Evolutionary conservation across 1,139 yeast species (phyloP), one percentile per base, ranked within the genome.

Genomic region (Magnusiomyces ingens): DNA sequence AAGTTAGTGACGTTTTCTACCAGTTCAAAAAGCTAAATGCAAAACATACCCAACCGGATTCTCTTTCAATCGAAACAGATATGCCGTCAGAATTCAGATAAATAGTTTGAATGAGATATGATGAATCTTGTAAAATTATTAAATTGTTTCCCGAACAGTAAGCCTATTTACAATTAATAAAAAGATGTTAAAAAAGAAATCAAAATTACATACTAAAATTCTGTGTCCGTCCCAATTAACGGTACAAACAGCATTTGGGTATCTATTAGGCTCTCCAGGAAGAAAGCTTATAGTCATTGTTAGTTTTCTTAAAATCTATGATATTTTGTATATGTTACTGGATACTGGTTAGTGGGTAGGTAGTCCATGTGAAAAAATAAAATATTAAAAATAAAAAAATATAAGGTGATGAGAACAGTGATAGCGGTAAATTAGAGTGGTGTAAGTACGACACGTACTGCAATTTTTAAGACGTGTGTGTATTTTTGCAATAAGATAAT

Each of bases 61-160:
- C 59, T 1, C 74, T 62, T 62, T 86, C 83, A 48, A 90, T 75
- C 54, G 81, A 84, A 4, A 89, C 80, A 0, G 88, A 81, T 13
- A 65, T 63, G 6, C 94, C 85, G 64, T 89, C 96, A 1, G 72
- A 59, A 6, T 80, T 82, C 21, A 89, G 72, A 61, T 86, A 87
- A 1, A 90, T 72, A 0, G 96, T 90, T 65, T 91, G 98, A 21
- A 90, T 70, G 59, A 84, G 71, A 40, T 70, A 69, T 52, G 75
- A 71, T 45, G 76, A 71, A 57, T 78, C 76, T 8, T 82, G 74
- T 3, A 81, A 65, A 10, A 90, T 76, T 47, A 90, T 85, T 60
- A 91, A 71, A 66, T 89, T 90, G 69, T 90, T 89, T 1, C 96
- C 97, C 1, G 96, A 87, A 53, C 93, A 87, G 65, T 91, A 91